Evolutionary conservation across 2,329 filamentous ascomycete species (phyloP).

Genomic region (Fusarium albidum): DNA sequence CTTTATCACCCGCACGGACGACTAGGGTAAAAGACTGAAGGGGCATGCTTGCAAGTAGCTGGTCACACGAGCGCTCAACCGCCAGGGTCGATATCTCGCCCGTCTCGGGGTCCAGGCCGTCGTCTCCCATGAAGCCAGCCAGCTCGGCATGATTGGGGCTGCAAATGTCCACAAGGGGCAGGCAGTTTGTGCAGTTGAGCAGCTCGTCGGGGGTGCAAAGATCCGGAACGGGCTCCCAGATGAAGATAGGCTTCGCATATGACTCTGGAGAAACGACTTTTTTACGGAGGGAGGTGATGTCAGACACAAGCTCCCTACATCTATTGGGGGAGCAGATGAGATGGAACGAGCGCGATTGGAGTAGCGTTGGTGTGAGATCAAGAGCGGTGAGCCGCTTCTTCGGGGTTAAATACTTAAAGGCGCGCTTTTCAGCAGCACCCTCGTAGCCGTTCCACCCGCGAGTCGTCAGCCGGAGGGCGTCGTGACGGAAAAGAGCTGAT

Average conservation of each 20-base stretch:
- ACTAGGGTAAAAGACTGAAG: conserved; percentile 72
- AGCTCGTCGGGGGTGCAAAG: conserved; percentile 77
- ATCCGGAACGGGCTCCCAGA: conserved; percentile 97
- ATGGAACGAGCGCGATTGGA: conserved; percentile 82
- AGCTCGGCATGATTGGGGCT: conserved; percentile 90
- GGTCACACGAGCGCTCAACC: conserved; percentile 68
- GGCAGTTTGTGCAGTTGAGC: conserved; percentile 69
- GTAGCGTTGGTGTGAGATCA: conserved; percentile 71
- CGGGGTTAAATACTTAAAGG: conserved; percentile 87
- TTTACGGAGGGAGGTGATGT: conserved; percentile 70
- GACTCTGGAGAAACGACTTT: conserved; percentile 44
- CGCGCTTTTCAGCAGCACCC: conserved; percentile 70
- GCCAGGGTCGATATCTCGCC: conserved; percentile 61
- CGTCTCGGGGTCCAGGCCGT: conserved; percentile 61
- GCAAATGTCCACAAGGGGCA: conserved; percentile 69
- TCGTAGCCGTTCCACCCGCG: conserved; percentile 93
- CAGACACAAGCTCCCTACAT: conserved; percentile 77
- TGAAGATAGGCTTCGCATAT: conserved; percentile 72
- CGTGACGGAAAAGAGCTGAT: conserved; percentile 72
- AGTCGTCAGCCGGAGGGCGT: conserved; percentile 77
- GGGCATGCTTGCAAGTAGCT: conserved; percentile 71
- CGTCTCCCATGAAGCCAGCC: conserved; percentile 80
- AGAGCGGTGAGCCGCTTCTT: conserved; percentile 81
- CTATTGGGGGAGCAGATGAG: conserved; percentile 83
- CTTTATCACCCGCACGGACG: conserved; percentile 74